Evolutionary conservation across 805 yeast species (phyloP).

Genomic region (Saturnispora zaruensis): DNA sequence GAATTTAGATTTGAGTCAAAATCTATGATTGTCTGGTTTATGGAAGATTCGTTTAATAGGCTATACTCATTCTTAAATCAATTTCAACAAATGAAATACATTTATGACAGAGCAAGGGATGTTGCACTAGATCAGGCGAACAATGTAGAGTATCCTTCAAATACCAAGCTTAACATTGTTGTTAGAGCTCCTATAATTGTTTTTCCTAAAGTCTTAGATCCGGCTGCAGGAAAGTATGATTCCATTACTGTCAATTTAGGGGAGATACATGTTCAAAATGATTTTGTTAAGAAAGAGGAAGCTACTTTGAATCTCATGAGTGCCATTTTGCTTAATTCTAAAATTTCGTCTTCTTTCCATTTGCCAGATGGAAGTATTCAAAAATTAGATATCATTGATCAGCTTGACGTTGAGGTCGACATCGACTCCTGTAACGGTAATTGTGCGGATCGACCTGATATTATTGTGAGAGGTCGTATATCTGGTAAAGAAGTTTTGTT

Average conservation of each 20-base stretch:
- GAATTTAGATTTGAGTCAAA: constrained; percentile 60
- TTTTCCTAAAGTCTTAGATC: constrained; percentile 55
- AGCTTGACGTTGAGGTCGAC: constrained; percentile 52
- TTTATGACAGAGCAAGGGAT: constrained; percentile 85
- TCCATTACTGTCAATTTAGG: constrained; percentile 68
- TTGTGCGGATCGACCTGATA: constrained; percentile 35
- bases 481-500: constrained; percentile 55
- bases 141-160: constrained; percentile 44
- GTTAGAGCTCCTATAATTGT: constrained; percentile 77
- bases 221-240: constrained; percentile 40
- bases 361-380: constrained; percentile 40
- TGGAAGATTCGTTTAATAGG: constrained; percentile 69
- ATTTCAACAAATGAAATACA: constrained; percentile 74
- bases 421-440: constrained; percentile 45
- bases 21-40: constrained; percentile 65
- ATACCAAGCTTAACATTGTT: constrained; percentile 61
- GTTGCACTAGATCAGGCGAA: constrained; percentile 79
- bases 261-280: constrained; percentile 64
- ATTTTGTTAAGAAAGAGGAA: constrained; percentile 32
- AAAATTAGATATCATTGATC: constrained; percentile 53
- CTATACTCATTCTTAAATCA: constrained; percentile 60
- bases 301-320: constrained; percentile 45
- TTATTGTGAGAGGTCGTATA: constrained; percentile 46
- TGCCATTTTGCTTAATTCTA: constrained; percentile 67
- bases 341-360: constrained; percentile 52